Conservation (phyloP, 2,329 filamentous ascomycete genomes). For the Epichloe festucae region DNA sequence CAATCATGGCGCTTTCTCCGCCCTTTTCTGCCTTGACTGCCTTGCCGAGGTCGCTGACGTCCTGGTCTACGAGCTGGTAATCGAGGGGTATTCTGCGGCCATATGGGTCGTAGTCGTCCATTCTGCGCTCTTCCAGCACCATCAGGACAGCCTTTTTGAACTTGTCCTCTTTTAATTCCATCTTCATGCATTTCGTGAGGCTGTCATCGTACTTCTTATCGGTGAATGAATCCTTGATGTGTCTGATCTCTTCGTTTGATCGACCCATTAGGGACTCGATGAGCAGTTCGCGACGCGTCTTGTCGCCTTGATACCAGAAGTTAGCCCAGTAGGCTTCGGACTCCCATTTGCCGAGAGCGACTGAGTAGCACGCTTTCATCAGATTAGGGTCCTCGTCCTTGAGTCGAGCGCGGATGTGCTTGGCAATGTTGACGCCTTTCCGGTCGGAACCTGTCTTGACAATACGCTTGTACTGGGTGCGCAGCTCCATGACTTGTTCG, state of each 20-base stretch:
- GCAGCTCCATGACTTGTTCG: slow-evolving; percentile 75
- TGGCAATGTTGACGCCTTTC: slow-evolving; percentile 72
- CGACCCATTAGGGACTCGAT: slow-evolving; percentile 90
- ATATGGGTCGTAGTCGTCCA: slow-evolving; percentile 63
- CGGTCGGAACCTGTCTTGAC: slow-evolving; percentile 64
- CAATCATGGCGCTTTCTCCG: slow-evolving; percentile 78
- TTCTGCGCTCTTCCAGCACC: slow-evolving; percentile 68
- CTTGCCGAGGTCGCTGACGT: slow-evolving; percentile 58
- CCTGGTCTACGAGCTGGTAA: slow-evolving; percentile 47
- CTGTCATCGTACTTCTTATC: slow-evolving; percentile 86
- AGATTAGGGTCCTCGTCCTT: slow-evolving; percentile 64
- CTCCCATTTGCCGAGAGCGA: slow-evolving; percentile 81
- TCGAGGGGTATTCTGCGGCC: slow-evolving; percentile 48
- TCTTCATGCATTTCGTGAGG: slow-evolving; percentile 74
- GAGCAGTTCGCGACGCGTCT: slow-evolving; percentile 71
- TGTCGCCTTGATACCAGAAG: slow-evolving; percentile 89
- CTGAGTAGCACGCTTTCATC: slow-evolving; percentile 84
- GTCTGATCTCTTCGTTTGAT: slow-evolving; percentile 70
- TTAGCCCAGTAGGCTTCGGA: slow-evolving; percentile 96
- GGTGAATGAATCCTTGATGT: slow-evolving; percentile 77
- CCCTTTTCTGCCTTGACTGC: slow-evolving; percentile 62
- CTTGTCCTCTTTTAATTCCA: slow-evolving; percentile 88
- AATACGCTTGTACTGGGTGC: slow-evolving; percentile 80
- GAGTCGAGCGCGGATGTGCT: slow-evolving; percentile 65
- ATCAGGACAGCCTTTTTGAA: slow-evolving; percentile 81